Percentiles rank a stretch among this genome's conserved stretches.
Conservation (phyloP, 768 basidiomycete species). For the Lactarius trivialis region DNA sequence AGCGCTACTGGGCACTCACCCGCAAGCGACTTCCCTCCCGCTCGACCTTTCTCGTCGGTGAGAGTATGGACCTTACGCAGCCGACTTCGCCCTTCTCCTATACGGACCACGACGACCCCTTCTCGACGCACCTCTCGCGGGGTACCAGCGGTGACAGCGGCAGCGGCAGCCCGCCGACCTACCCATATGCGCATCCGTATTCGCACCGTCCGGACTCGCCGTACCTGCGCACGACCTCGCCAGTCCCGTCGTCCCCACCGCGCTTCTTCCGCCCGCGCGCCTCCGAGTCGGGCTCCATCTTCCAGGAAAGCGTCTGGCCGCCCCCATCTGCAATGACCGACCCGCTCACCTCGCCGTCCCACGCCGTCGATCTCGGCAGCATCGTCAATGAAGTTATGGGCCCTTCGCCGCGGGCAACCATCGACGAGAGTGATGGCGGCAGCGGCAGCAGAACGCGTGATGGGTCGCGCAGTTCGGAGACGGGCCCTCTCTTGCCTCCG, state of each 20-base stretch:
- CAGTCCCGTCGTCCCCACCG: conserved; percentile 3
- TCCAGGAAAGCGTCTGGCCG: conserved; percentile 22
- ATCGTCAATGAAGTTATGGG: conserved; percentile 23
- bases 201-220: not conserved
- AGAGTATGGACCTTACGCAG: conserved; percentile 16
- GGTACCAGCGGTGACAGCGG: not conserved
- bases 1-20: conserved; percentile 15
- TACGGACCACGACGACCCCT: conserved; percentile 1
- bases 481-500: not conserved
- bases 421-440: not conserved
- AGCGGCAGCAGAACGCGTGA: not conserved
- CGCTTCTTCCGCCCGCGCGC: conserved; percentile 16
- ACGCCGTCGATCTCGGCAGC: conserved; percentile 8
- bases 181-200: not conserved
- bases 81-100: not conserved
- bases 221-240: not conserved
- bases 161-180: not conserved
- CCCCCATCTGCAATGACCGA: conserved; percentile 16
- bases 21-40: conserved; percentile 15
- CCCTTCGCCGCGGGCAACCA: not conserved
- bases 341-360: conserved; percentile 11
- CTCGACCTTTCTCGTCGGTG: conserved; percentile 13
- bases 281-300: conserved; percentile 21
- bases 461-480: not conserved
- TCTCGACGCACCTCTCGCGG: not conserved